Base-by-base conservation (phyloP, 1,284 basidiomycete genomes). In the Malassezia arunalokei region DNA sequence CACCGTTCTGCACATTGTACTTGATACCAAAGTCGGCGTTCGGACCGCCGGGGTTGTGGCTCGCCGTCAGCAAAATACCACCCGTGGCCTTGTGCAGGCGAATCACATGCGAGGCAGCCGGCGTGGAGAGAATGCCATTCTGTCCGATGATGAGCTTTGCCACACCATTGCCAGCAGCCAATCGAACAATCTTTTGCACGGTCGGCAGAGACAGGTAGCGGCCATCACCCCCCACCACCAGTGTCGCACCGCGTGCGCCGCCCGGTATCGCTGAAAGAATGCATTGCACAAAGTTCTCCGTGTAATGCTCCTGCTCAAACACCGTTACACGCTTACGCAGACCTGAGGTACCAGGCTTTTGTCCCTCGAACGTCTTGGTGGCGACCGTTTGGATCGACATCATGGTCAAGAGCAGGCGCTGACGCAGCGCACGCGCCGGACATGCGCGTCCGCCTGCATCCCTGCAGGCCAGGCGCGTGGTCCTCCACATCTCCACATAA, bases 21-120 rank as follows among this genome's bases (percentile, higher is more conserved):
- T 98, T 98, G 82, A 98, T 95, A 56, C 92, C 92, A 74, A 98
- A 98, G 76, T 98, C 92, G 68, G 87, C 86, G 67, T 96, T 81
- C 28, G 94, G 92, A 40, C 92, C 92, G 58, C 92, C 92, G 8
- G 92, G 91, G 77, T 98, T 98, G 80, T 98, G 92, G 59, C 83
- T 86, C 27, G 92, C 92, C n/a, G 92, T 98, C 61, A 98, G 80
- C 43, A 98, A 80, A 76, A 98, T 98, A 63, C 92, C 92, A 47
- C 94, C 92, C 66, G 89, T 84, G 1, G 91, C 90, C 77, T 95
- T 91, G 79, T 88, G 87, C 67, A 86, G 86, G 60, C 92, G 82
- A 76, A 98, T 98, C 64, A 95, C 77, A 75, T 95, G 90, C 58
- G 88, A 94, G 6, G 86, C 92, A 31, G 94, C 94, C 7, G 92